Percentiles rank a stretch among this genome's conserved stretches.
These are phyloP conservation scores for Protea cynaroides DNA, from an alignment of 164 flowering plant genomes.

Conservation along the genomic window DNA sequence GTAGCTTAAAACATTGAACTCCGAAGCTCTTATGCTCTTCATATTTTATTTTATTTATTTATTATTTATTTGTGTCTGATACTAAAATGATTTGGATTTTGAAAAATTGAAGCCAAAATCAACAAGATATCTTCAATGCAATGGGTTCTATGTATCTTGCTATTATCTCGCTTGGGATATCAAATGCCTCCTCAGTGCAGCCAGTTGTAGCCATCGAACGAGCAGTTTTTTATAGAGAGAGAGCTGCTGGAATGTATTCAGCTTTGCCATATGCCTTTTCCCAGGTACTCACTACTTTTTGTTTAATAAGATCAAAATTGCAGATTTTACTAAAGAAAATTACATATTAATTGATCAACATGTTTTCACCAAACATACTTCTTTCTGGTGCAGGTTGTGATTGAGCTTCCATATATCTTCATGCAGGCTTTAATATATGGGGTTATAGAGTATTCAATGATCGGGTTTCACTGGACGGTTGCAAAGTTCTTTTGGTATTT, in stretches of 20 bases:
- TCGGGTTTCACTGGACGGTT: conserved; percentile 46
- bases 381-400: conserved; percentile 16
- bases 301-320: not conserved
- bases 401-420: conserved; percentile 42
- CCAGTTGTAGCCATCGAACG: conserved; percentile 36
- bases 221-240: conserved; percentile 38
- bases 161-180: conserved; percentile 24
- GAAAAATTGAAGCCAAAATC: conserved; percentile 12
- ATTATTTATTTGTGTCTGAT: too few species aligned
- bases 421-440: conserved; percentile 31
- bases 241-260: conserved; percentile 45
- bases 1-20: conserved; percentile 6
- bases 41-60: too few species aligned
- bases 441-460: conserved; percentile 46
- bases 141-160: conserved; percentile 31
- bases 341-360: not conserved
- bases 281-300: conserved; percentile 19
- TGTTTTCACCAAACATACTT: not conserved
- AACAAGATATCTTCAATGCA: conserved; percentile 26
- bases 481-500: conserved; percentile 50
- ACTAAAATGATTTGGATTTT: not conserved
- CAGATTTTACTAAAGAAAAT: not conserved
- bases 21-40: not conserved
- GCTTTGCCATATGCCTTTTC: conserved; percentile 36
- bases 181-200: conserved; percentile 29